Base-by-base conservation (phyloP, 129 eudicot species). In the Flaveria ramosissima region DNA sequence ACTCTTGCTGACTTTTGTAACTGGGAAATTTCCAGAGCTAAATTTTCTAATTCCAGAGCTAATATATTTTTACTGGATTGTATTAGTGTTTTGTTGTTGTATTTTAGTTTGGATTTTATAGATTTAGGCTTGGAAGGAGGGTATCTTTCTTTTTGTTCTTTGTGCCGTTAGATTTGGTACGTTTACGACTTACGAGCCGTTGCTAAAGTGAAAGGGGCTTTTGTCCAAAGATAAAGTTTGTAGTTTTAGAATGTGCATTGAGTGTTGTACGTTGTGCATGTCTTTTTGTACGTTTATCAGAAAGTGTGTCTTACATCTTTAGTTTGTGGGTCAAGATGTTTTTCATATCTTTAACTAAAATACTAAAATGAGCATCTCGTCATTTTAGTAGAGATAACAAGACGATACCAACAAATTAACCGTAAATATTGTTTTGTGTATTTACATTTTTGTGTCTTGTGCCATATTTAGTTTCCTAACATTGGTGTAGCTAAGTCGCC, bases 61-160 rank as follows among this genome's bases (percentile, higher is more conserved):
- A 24, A 19, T 14, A 52, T 64, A 0, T 0, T 51, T 51, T 5
- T 64, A 64, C 15, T 41, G 20, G 9, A 15, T 36, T 79, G 78
- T 71, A 72, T 43, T 11, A 14, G 8, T 50, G 73, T 15, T 0
- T 63, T 50, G 2, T 2, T 16, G 62, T 80, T 55, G 74, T 53
- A 52, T 14, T 73, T 36, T 64, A 24, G 3, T n/a, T 46, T 80
- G 83, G 74, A 73, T 41, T 65, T 73, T 26, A 21, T 57, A 21
- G 0, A 21, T 57, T 57, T 57, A 3, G 32, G 6, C 4, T 21
- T 57, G 64, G 64, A 57, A 20, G 0, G 64, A 57, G 16, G 64
- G 64, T 2, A 57, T 57, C 64, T 57, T 57, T 57, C 32, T 21
- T 57, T 57, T 57, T 57, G 36, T 57, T 10, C 3, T 57, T 57